Base-by-base conservation (phyloP, 2,329 filamentous ascomycete species). In the Colletotrichum sp. region DNA sequence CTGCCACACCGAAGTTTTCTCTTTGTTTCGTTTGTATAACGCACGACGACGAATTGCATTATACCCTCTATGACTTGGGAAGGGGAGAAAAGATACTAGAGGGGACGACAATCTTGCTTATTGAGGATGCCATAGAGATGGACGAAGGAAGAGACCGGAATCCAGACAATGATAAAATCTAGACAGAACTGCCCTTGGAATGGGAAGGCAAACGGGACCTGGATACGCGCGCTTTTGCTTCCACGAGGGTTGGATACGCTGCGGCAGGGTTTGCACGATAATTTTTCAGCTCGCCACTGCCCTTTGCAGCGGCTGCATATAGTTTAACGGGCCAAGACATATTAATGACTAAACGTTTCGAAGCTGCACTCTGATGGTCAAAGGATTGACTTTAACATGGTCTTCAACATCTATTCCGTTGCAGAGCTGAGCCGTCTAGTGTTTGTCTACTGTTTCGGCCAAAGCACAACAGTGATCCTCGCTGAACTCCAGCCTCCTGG, bases 11-110 rank as follows among this genome's bases (percentile, higher is more conserved):
- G 72, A 69, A 65, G 36, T 55, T 74, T 76, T 76, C 63, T 49
- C 70, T 76, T 76, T 76, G 74, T 74, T 69, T 49, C 64, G 65
- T 76, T 76, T 76, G 70, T 66, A 76, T 76, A 74, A 69, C 74
- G 65, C 59, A 76, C 74, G 70, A 74, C 63, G 68, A 74, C 74
- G 70, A 76, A 44, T 52, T 64, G 71, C 74, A 76, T 32, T 76
- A 76, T 76, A 76, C 74, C 74, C 74, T 76, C 74, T 76, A 69
- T 76, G 74, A 69, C 36, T 66, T 69, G 64, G 74, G 29, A 52
- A 73, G 15, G 59, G 34, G 59, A 52, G 59, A n/a, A 55, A 61
- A 69, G 36, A 69, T 8, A 55, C 13, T 22, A 27, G 16, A 30
- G 49, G 29, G 70, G 39, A 15, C 16, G 49, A 44, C 27, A 13